Evolutionary conservation across 257 asterid genomes (phyloP), one percentile per base, ranked within the genome.

Genomic region (Hygrophila difformis): DNA sequence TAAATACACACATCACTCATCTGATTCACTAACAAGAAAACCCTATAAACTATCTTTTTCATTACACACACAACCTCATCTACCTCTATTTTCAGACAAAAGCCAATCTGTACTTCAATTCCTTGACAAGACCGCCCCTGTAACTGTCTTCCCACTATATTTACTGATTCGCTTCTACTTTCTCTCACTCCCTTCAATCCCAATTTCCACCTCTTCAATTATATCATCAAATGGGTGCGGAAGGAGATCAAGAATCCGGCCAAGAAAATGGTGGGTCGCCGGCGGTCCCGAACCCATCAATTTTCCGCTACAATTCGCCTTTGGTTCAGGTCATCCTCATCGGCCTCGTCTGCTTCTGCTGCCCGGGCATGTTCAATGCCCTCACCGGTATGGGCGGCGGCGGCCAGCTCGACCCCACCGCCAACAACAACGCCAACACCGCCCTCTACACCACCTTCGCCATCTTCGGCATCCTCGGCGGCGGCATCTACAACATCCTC

Each of bases 341-440:
- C 49, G 98, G 96, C 12, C 37, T 86, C 0, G 95, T 91, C 5
- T 91, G 98, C 18, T 91, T 91, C 66, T 91, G 93, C 64, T 91
- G 98, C 62, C 98, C 96, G 0, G 96, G 98, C 0, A 91, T 91
- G 98, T 91, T 82, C 55, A 86, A 82, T 51, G 98, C 98, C n/a
- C 92, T 91, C 19, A 79, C 92, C 55, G 96, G 98, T 26, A 82
- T 91, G 98, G 98, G 95, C 13, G 96, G 82, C 53, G 95, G 87
- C 38, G 96, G 98, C 10, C 98, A 91, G 61, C 79, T 85, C 1
- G 76, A 91, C 45, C 74, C 77, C 59, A 71, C 81, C 5, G 98
- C 95, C 8, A 73, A 82, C 15, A 82, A 91, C 81, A 86, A 91
- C 68, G 96, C 98, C 17, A 87, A 80, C 86, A 91, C 98, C 41